phyloP scores from a whole-genome alignment of 2,329 filamentous ascomycete genomes.

The Rhynchosporium graminicola region DNA sequence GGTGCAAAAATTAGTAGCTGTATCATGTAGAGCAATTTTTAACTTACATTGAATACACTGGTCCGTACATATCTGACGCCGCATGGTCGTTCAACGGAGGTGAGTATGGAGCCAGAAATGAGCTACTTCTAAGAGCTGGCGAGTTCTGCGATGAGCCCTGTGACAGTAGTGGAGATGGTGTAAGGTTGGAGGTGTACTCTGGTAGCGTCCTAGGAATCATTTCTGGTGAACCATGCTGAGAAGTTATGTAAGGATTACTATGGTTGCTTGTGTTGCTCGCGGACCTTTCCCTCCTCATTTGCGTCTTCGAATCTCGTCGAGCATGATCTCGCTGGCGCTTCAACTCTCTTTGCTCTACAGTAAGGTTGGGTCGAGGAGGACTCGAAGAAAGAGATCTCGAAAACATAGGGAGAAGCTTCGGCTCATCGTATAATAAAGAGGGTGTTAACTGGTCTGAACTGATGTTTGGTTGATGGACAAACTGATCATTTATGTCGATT shows the following conservation, averaged over 20 bases:
- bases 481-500: conserved; percentile 39
- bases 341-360: conserved; percentile 61
- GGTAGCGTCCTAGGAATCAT: conserved; percentile 37
- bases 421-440: conserved; percentile 35
- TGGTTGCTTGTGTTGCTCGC: conserved; percentile 40
- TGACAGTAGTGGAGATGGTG: conserved; percentile 39
- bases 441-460: conserved; percentile 34
- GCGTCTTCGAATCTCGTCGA: conserved; percentile 59
- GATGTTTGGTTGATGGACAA: conserved; percentile 35
- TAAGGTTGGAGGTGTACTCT: conserved; percentile 36
- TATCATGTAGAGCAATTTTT: neutral
- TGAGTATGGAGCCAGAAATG: conserved; percentile 37
- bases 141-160: conserved; percentile 35
- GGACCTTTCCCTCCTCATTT: conserved; percentile 49
- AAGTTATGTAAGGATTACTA: conserved; percentile 40
- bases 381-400: conserved; percentile 51
- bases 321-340: conserved; percentile 62
- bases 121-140: conserved; percentile 33
- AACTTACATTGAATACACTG: conserved; percentile 39
- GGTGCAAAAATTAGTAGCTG: conserved; percentile 14
- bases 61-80: conserved; percentile 38
- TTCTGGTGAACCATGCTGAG: conserved; percentile 39
- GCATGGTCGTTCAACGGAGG: conserved; percentile 33
- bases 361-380: conserved; percentile 55
- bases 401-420: conserved; percentile 38